Evolutionary conservation across 768 basidiomycete genomes (phyloP).

Genomic region (Boletus huronensis): DNA sequence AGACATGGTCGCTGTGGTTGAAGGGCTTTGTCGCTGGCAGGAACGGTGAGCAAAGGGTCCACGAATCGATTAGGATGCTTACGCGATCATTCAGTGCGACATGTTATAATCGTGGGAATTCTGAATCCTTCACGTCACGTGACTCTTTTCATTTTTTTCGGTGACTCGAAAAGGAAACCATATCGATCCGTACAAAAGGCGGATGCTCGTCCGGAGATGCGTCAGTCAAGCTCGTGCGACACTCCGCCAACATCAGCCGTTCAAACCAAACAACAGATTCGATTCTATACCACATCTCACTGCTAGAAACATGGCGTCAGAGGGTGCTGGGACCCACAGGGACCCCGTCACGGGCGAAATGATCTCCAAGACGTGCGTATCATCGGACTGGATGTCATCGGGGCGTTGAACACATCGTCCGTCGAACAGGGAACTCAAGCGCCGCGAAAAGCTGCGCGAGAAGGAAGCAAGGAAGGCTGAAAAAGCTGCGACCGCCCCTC

Average conservation of each 20-base stretch:
- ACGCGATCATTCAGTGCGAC: conserved; percentile 20
- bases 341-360: conserved; percentile 93
- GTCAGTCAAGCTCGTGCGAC: conserved; percentile 6
- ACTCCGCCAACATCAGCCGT: conserved; percentile 6
- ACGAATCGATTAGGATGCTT: conserved; percentile 31
- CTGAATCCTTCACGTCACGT: background rate
- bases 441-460: conserved; percentile 80
- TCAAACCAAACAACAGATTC: background rate
- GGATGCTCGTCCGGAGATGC: conserved; percentile 29
- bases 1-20: conserved; percentile 37
- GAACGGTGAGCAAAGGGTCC: conserved; percentile 15
- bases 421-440: conserved; percentile 81
- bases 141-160: conserved; percentile 7
- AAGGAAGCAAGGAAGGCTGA: conserved; percentile 71
- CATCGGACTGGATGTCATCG: conserved; percentile 10
- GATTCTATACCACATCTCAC: conserved; percentile 2
- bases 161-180: conserved; percentile 29
- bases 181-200: conserved; percentile 19
- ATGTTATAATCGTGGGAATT: conserved; percentile 12
- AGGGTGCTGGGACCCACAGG: conserved; percentile 43
- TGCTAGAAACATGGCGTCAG: conserved; percentile 37
- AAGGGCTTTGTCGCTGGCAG: conserved; percentile 15
- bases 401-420: conserved; percentile 26
- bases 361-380: conserved; percentile 89
- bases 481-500: conserved; percentile 55